Percentiles rank a stretch among this genome's conserved stretches.
These are phyloP conservation scores for Solanum ossicruentum DNA, from an alignment of 257 asterid genomes.

Conservation along the genomic window DNA sequence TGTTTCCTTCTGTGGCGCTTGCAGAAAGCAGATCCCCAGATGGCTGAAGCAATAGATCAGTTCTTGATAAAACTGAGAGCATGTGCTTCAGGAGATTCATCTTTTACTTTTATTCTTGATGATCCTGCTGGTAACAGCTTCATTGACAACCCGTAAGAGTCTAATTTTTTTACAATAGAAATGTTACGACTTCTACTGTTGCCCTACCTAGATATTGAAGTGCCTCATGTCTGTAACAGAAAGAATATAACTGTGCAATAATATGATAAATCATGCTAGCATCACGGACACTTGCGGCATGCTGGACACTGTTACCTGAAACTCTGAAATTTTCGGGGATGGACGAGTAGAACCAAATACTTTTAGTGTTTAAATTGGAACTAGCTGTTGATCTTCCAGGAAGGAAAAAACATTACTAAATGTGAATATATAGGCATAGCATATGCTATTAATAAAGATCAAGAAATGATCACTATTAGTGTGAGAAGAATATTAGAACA, in stretches of 20 bases:
- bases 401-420: not conserved
- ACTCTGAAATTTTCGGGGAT: not conserved
- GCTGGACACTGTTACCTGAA: not conserved
- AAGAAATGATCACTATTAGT: not conserved
- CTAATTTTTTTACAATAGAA: not conserved
- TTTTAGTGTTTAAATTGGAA: not conserved
- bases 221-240: not conserved
- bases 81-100: conserved; percentile 58
- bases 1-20: not conserved
- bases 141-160: conserved; percentile 89
- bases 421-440: not conserved
- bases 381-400: not conserved
- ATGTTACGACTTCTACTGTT: not conserved
- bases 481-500: not conserved
- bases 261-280: not conserved
- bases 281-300: not conserved
- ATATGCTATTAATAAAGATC: not conserved
- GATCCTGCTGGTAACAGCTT: conserved; percentile 99
- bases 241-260: not conserved
- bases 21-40: conserved; percentile 75
- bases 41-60: conserved; percentile 74
- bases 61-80: conserved; percentile 73
- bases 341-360: not conserved
- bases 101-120: conserved; percentile 69
- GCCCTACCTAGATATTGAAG: not conserved